Conservation (phyloP, 768 basidiomycete genomes). For the Lactarius tabidus region DNA sequence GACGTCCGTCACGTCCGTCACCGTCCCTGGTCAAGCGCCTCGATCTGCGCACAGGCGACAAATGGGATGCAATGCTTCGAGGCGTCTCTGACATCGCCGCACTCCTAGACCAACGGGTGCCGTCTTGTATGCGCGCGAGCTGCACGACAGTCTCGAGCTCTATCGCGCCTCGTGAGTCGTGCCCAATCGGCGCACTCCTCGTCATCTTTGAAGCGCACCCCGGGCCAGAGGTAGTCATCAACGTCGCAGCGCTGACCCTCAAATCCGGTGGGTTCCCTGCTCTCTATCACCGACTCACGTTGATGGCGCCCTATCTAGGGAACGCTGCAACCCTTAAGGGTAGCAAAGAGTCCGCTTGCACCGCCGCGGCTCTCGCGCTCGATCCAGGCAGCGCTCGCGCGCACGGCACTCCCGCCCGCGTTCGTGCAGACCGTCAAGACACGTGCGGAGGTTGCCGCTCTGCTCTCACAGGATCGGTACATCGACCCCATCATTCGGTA, state of each 20-base stretch:
- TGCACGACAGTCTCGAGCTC: conserved; percentile 83
- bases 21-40: conserved; percentile 79
- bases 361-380: conserved; percentile 74
- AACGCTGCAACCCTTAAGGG: conserved; percentile 98
- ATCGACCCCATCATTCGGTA: conserved; percentile 97
- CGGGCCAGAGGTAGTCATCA: conserved; percentile 99
- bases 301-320: conserved; percentile 46
- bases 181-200: conserved; percentile 92
- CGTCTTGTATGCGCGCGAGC: conserved; percentile 83
- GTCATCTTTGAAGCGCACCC: conserved; percentile 97
- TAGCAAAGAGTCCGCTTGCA: conserved; percentile 86
- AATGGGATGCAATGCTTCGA: conserved; percentile 92
- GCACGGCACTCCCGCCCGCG: conserved; percentile 65
- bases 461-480: conserved; percentile 83
- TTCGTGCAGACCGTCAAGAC: conserved; percentile 93
- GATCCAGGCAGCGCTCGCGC: too few relatives aligned
- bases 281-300: neutral
- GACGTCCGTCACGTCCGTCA: conserved; percentile 78
- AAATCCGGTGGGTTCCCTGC: conserved; percentile 69
- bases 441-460: conserved; percentile 81
- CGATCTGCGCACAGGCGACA: conserved; percentile 73
- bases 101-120: conserved; percentile 84
- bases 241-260: conserved; percentile 93
- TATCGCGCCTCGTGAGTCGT: conserved; percentile 93
- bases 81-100: conserved; percentile 83